phyloP scores from a whole-genome alignment of 192 early-diverging fungal species.

The Rhizoclosmatium globosum region DNA sequence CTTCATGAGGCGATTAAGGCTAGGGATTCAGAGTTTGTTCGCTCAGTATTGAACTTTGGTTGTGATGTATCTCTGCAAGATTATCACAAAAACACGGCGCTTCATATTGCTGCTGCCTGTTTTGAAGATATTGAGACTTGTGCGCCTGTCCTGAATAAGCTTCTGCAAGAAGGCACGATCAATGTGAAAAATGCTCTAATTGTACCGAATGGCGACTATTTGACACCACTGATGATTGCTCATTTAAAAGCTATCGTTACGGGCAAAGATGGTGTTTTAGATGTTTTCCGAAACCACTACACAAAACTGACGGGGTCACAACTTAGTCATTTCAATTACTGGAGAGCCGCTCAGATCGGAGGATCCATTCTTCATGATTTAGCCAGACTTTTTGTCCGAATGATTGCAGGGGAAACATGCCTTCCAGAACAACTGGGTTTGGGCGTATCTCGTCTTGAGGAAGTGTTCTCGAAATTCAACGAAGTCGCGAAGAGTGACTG shows the following conservation, averaged over 20 bases:
- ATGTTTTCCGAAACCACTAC: not conserved
- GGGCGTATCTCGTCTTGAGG: not conserved
- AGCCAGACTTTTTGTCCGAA: not conserved
- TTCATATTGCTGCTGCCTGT: not conserved
- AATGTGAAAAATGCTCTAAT: not conserved
- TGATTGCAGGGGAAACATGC: not conserved
- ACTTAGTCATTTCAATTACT: not conserved
- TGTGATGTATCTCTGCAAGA: not conserved
- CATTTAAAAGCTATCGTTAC: not conserved
- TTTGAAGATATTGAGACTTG: not conserved
- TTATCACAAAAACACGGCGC: not conserved
- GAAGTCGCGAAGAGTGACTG: not conserved
- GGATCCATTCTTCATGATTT: conserved; percentile 3
- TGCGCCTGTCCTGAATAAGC: not conserved
- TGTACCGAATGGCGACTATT: not conserved
- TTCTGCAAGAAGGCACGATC: not conserved
- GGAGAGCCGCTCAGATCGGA: not conserved
- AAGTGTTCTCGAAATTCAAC: not conserved
- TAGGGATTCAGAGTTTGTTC: not conserved
- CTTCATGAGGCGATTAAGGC: not conserved
- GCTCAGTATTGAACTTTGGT: not conserved
- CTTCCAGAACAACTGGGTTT: not conserved
- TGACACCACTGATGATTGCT: not conserved
- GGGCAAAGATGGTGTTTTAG: not conserved
- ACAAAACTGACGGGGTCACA: not conserved